These are phyloP conservation scores for Tylopilus intermedius DNA, from an alignment of 768 basidiomycete genomes.

Conservation along the genomic window DNA sequence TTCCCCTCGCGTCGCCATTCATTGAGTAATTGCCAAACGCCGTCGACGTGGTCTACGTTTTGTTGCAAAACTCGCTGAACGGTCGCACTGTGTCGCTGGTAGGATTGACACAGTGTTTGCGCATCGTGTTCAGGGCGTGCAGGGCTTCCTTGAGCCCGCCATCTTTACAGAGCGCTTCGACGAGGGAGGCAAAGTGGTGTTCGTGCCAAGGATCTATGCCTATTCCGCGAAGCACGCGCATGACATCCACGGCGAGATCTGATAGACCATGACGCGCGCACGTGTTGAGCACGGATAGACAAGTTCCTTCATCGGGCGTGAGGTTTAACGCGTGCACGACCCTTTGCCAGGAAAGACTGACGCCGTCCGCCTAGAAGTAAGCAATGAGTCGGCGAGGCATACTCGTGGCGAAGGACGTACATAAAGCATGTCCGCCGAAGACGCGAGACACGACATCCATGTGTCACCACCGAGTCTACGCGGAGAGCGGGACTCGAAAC, in stretches of 20 bases:
- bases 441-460: slow-evolving; percentile 65
- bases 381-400: background rate
- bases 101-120: slow-evolving; percentile 46
- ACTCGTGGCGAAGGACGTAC: slow-evolving; percentile 43
- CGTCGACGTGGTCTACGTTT: slow-evolving; percentile 53
- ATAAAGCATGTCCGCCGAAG: slow-evolving; percentile 61
- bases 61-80: slow-evolving; percentile 46
- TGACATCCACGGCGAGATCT: slow-evolving; percentile 60
- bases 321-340: slow-evolving; percentile 48
- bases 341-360: slow-evolving; percentile 56
- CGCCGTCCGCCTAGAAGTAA: slow-evolving; percentile 57
- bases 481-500: slow-evolving; percentile 53
- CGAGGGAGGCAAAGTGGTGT: slow-evolving; percentile 70
- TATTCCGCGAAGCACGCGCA: slow-evolving; percentile 49
- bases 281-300: slow-evolving; percentile 62
- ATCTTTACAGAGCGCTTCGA: slow-evolving; percentile 66
- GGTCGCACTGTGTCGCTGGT: slow-evolving; percentile 48
- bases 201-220: slow-evolving; percentile 52
- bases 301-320: slow-evolving; percentile 70
- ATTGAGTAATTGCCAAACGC: slow-evolving; percentile 59
- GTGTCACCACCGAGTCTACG: slow-evolving; percentile 47
- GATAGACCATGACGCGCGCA: slow-evolving; percentile 71
- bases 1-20: slow-evolving; percentile 51
- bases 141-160: slow-evolving; percentile 61
- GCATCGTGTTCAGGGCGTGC: slow-evolving; percentile 55